A percentile compares a stretch with the other conserved stretches of the same genome.
These are phyloP conservation scores for Penicillium malachiteum DNA, from an alignment of 495 filamentous ascomycete genomes.

Conservation along the genomic window DNA sequence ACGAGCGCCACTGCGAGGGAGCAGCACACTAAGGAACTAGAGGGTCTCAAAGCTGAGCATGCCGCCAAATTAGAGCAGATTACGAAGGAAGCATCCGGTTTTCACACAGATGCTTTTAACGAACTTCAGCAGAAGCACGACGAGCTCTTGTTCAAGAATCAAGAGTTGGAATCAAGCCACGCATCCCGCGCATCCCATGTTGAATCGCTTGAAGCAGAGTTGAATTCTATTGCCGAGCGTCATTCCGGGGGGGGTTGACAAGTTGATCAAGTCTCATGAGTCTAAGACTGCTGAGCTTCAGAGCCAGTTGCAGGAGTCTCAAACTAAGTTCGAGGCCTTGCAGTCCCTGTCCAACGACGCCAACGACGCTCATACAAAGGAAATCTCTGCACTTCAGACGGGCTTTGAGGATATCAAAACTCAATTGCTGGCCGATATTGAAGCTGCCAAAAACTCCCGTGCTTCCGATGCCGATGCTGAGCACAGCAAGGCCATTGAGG, in stretches of 20 bases:
- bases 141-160: constrained; percentile 32
- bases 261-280: constrained; percentile 33
- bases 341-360: constrained; percentile 29
- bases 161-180: constrained; percentile 37
- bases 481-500: constrained; percentile 45
- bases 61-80: constrained; percentile 32
- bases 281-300: constrained; percentile 36
- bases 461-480: constrained; percentile 41
- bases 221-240: constrained; percentile 31
- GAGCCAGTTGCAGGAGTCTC: constrained; percentile 32
- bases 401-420: constrained; percentile 34
- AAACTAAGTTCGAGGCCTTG: constrained; percentile 29
- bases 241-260: constrained; percentile 31
- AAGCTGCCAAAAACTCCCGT: constrained; percentile 31
- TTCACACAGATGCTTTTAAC: constrained; percentile 32
- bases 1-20: constrained; percentile 27
- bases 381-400: constrained; percentile 35
- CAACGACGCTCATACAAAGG: constrained; percentile 23
- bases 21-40: constrained; percentile 32
- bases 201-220: constrained; percentile 37
- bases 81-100: constrained; percentile 27
- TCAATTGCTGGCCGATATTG: constrained; percentile 36
- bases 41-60: constrained; percentile 31
- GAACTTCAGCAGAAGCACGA: constrained; percentile 43
- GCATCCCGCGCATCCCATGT: constrained; percentile 35